A percentile compares a stretch with the other conserved stretches of the same genome.
Conservation (phyloP, 2,329 filamentous ascomycete species). For the Neophaeococcomyces mojaviensis region DNA sequence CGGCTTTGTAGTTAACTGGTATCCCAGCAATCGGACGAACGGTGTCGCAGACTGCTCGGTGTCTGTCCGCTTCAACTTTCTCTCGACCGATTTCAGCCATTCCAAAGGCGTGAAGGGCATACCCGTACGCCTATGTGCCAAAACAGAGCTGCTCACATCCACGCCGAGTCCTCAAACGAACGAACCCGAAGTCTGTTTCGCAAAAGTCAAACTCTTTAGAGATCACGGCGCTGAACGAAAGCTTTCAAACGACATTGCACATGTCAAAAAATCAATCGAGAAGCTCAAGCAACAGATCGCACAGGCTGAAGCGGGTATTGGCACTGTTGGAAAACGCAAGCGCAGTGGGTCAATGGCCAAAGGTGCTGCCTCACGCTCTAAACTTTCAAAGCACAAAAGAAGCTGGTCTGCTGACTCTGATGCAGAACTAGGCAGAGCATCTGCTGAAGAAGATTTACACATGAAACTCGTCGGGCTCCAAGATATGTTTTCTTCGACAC, state of each 20-base stretch:
- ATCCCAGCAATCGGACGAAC: conserved; percentile 53
- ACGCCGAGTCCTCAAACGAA: conserved; percentile 30
- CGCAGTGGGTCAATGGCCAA: conserved; percentile 47
- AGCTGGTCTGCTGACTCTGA: conserved; percentile 90
- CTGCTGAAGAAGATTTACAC: conserved; percentile 37
- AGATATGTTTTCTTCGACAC: conserved; percentile 41
- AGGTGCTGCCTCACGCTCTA: conserved; percentile 49
- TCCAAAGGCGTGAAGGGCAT: conserved; percentile 98
- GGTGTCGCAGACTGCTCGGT: conserved; percentile 70
- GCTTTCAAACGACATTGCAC: conserved; percentile 84
- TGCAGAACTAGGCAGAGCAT: conserved; percentile 30
- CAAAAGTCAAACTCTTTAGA: conserved; percentile 94
- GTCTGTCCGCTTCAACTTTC: conserved; percentile 92
- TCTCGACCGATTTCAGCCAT: conserved; percentile 97
- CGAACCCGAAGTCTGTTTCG: conserved; percentile 72
- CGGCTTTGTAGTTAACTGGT: conserved; percentile 88
- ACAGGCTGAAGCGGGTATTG: conserved; percentile 58
- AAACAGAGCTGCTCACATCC: conserved; percentile 63
- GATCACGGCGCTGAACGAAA: conserved; percentile 95
- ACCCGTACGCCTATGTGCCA: conserved; percentile 83
- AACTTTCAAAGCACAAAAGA: conserved; percentile 80
- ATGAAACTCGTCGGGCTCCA: conserved; percentile 37
- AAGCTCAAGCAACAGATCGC: conserved; percentile 91
- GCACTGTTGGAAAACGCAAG: conserved; percentile 55
- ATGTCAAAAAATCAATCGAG: conserved; percentile 94